Conservation (phyloP, 2,329 filamentous ascomycete species). For the Botrytis galanthina region DNA sequence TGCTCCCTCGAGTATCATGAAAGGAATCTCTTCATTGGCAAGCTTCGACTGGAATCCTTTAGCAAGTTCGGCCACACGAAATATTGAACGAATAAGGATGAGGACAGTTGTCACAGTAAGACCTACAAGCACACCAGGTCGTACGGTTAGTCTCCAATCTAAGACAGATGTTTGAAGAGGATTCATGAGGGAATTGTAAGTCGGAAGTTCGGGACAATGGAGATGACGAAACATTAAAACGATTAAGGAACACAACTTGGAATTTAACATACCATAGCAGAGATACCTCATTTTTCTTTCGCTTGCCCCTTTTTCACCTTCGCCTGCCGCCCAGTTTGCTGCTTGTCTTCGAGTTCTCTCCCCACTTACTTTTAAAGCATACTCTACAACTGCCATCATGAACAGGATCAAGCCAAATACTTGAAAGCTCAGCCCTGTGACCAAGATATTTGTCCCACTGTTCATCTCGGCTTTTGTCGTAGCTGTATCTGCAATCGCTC, state of each 20-base stretch:
- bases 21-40: constrained; percentile 46
- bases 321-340: constrained; percentile 11
- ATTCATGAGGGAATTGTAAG: neutral
- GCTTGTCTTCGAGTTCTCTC: neutral
- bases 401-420: constrained; percentile 39
- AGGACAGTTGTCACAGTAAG: constrained; percentile 47
- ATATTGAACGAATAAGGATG: constrained; percentile 55
- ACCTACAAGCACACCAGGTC: constrained; percentile 22
- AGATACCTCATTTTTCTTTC: neutral
- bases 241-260: neutral
- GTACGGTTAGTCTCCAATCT: neutral
- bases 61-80: constrained; percentile 56
- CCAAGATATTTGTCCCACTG: constrained; percentile 37
- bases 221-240: neutral
- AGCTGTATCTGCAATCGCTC: constrained; percentile 46
- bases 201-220: neutral
- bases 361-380: constrained; percentile 24
- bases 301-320: neutral
- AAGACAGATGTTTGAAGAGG: neutral
- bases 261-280: neutral
- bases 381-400: constrained; percentile 23
- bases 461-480: constrained; percentile 24
- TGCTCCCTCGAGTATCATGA: constrained; percentile 46
- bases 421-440: constrained; percentile 42
- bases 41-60: constrained; percentile 52